These are phyloP conservation scores for Penicillium nordicum DNA, from an alignment of 2,329 filamentous ascomycete species.

Conservation along the genomic window DNA sequence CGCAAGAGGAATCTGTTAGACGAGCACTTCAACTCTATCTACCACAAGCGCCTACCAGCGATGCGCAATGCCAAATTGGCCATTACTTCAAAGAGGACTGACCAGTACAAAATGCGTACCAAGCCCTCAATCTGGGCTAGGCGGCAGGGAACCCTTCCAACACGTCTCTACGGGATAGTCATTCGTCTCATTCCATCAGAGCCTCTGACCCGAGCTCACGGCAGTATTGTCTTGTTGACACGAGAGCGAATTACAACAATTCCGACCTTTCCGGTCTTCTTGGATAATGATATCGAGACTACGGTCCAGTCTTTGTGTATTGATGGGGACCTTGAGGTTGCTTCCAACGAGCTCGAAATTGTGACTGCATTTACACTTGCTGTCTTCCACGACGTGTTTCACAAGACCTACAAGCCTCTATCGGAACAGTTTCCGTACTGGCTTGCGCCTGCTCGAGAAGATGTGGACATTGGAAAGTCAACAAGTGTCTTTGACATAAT, in stretches of 20 bases:
- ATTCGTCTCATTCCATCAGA: slow-evolving; percentile 58
- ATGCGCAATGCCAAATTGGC: slow-evolving; percentile 88
- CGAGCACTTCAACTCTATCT: slow-evolving; percentile 68
- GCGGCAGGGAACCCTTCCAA: slow-evolving; percentile 45
- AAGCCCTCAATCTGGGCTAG: slow-evolving; percentile 73
- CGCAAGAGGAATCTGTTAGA: slow-evolving; percentile 66
- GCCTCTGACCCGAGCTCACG: slow-evolving; percentile 57
- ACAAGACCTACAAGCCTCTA: slow-evolving; percentile 72
- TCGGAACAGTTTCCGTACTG: slow-evolving; percentile 73
- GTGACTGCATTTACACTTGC: slow-evolving; percentile 72
- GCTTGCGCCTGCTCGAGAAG: slow-evolving; percentile 58
- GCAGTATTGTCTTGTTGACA: slow-evolving; percentile 68
- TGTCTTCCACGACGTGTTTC: slow-evolving; percentile 81
- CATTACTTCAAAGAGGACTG: slow-evolving; percentile 71
- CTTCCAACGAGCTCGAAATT: slow-evolving; percentile 47
- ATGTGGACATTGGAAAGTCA: slow-evolving; percentile 3
- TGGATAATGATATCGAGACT: slow-evolving; percentile 62
- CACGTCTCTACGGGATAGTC: slow-evolving; percentile 58
- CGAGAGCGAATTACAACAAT: slow-evolving; percentile 62
- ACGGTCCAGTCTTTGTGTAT: slow-evolving; percentile 53
- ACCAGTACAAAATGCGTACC: slow-evolving; percentile 70
- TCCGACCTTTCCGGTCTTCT: slow-evolving; percentile 67
- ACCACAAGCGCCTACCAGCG: slow-evolving; percentile 66
- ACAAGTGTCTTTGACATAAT: slow-evolving; percentile 31
- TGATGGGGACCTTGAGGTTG: slow-evolving; percentile 26